A percentile compares a stretch with the other conserved stretches of the same genome.
Conservation (phyloP, 2,329 filamentous ascomycete species). For the Diaporthe australafricana region DNA sequence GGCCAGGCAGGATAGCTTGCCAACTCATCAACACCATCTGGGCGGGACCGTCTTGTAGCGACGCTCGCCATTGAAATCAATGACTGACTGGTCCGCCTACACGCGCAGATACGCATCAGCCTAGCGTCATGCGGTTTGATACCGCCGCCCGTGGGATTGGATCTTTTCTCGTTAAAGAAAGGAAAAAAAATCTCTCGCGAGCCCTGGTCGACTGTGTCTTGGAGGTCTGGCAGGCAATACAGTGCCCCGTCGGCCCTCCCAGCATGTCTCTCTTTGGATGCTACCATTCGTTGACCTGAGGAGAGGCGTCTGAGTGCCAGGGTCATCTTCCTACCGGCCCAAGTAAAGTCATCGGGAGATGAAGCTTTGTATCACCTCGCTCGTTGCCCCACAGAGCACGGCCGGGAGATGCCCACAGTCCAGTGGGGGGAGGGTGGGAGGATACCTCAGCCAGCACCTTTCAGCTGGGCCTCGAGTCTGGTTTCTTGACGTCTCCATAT, state of each 20-base stretch:
- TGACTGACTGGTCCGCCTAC: not conserved
- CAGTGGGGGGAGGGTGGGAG: not conserved
- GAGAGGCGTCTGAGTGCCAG: constrained; percentile 19
- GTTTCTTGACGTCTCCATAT: not conserved
- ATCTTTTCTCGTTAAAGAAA: not conserved
- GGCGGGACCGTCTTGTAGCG: not conserved
- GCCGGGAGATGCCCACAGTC: constrained; percentile 12
- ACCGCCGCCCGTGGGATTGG: not conserved
- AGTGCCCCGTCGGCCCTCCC: constrained; percentile 20
- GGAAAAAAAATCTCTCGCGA: not conserved
- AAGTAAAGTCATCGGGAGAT: constrained; percentile 23
- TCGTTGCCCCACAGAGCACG: constrained; percentile 30
- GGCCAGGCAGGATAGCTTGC: not conserved
- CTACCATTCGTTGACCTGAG: constrained; percentile 21
- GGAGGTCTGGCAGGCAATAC: constrained; percentile 14
- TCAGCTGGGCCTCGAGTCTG: constrained; percentile 1
- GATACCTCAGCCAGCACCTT: constrained; percentile 1
- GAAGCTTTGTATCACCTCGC: constrained; percentile 33
- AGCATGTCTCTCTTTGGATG: constrained; percentile 25
- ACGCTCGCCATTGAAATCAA: not conserved
- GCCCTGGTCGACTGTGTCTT: constrained; percentile 18
- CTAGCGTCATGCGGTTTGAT: constrained; percentile 8
- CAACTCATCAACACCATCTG: not conserved
- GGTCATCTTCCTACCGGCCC: constrained; percentile 14
- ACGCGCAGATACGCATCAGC: not conserved